These are phyloP conservation scores for Fagopyrum homotropicum DNA, from an alignment of 148 eudicot genomes.

Conservation along the genomic window DNA sequence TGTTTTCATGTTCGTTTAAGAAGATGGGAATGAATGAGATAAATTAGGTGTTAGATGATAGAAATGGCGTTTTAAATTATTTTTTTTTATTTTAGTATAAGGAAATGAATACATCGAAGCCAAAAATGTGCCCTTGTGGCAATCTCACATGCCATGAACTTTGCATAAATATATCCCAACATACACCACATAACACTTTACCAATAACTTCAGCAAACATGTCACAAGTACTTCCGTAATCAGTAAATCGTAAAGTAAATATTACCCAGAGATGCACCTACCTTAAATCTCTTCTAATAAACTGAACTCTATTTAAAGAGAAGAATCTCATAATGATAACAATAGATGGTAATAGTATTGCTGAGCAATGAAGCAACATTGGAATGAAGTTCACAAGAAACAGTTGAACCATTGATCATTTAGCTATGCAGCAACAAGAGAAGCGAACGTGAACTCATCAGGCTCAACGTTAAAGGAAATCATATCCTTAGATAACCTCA, in stretches of 20 bases:
- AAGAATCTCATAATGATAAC: not conserved
- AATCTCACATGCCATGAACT: not conserved
- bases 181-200: not conserved
- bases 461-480: slow-evolving; percentile 35
- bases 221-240: not conserved
- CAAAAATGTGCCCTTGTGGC: not conserved
- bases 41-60: too few species aligned
- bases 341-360: not conserved
- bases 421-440: not conserved
- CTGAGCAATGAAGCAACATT: not conserved
- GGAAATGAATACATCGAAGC: too few species aligned
- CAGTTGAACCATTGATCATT: not conserved
- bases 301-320: not conserved
- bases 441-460: slow-evolving; percentile 54
- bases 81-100: too few species aligned
- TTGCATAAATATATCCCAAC: slow-evolving; percentile 5
- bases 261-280: not conserved
- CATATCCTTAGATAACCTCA: slow-evolving; percentile 41
- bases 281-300: not conserved
- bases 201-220: too few species aligned
- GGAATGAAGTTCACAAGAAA: not conserved
- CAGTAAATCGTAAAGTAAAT: not conserved
- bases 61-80: too few species aligned
- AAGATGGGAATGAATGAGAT: too few species aligned
- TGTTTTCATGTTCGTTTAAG: too few species aligned